These are phyloP conservation scores for Penicillium manginii DNA, from an alignment of 495 filamentous ascomycete genomes.

Conservation along the genomic window DNA sequence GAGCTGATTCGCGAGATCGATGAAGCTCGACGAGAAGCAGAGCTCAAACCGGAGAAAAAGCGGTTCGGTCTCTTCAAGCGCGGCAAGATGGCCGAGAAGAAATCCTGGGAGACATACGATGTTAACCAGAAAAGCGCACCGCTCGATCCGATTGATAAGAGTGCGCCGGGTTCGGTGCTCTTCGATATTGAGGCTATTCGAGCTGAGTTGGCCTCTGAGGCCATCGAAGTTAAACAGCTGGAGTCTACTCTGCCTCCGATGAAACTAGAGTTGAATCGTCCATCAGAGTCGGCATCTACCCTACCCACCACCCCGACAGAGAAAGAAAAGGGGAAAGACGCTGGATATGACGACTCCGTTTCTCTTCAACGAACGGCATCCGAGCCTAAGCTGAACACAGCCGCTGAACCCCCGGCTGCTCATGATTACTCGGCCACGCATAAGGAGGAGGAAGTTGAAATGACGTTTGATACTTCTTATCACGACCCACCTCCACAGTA, in stretches of 20 bases:
- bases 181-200: conserved; percentile 97
- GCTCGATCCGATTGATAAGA: conserved; percentile 31
- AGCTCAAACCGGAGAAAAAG: conserved; percentile 70
- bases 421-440: conserved; percentile 29
- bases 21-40: conserved; percentile 84
- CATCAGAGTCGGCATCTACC: conserved; percentile 23
- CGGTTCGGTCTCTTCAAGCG: conserved; percentile 79
- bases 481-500: conserved; percentile 40
- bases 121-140: conserved; percentile 41
- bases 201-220: conserved; percentile 77
- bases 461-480: conserved; percentile 74
- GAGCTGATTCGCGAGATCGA: conserved; percentile 97
- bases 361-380: conserved; percentile 36
- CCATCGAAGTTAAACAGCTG: conserved; percentile 77
- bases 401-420: conserved; percentile 15
- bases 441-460: conserved; percentile 59
- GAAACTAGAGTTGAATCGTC: conserved; percentile 66
- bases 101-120: conserved; percentile 95
- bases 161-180: conserved; percentile 59
- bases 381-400: conserved; percentile 31
- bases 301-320: conserved; percentile 41
- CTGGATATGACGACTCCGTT: conserved; percentile 40
- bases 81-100: conserved; percentile 75
- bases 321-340: conserved; percentile 36
- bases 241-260: conserved; percentile 88